Percentiles rank a stretch among this genome's conserved stretches.
Evolutionary conservation across 2,329 filamentous ascomycete genomes (phyloP).

Genomic region (Samsoniella hepiali): DNA sequence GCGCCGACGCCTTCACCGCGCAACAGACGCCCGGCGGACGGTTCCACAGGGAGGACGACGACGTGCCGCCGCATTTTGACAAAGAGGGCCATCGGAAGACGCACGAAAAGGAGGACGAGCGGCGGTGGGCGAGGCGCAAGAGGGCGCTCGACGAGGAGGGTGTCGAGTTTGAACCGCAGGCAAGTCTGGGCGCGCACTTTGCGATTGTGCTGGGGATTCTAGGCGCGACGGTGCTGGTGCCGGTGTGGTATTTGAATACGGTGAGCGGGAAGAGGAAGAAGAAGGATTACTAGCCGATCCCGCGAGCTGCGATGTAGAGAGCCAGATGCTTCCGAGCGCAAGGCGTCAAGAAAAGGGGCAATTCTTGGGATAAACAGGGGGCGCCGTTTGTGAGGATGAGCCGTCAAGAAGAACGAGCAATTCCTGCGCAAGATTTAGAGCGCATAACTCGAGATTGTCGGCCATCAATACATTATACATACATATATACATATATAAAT

Average conservation of each 20-base stretch:
- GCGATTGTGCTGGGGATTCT: slow-evolving; percentile 49
- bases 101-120: slow-evolving; percentile 60
- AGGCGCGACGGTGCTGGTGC: slow-evolving; percentile 44
- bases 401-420: background rate
- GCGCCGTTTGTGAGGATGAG: background rate
- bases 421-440: too few species aligned
- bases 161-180: slow-evolving; percentile 41
- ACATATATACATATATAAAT: too few species aligned
- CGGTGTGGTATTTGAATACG: slow-evolving; percentile 39
- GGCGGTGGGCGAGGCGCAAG: slow-evolving; percentile 34
- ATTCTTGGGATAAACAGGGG: too few species aligned
- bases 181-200: slow-evolving; percentile 44
- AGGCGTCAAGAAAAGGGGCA: too few species aligned
- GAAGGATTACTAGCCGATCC: background rate
- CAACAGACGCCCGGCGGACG: slow-evolving; percentile 51
- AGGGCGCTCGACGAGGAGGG: slow-evolving; percentile 37
- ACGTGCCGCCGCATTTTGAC: slow-evolving; percentile 79
- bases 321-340: background rate
- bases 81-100: slow-evolving; percentile 68
- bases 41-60: slow-evolving; percentile 44
- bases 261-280: slow-evolving; percentile 32
- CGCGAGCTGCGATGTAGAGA: background rate
- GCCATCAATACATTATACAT: too few species aligned
- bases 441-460: too few species aligned
- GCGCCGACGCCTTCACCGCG: slow-evolving; percentile 25